Evolutionary conservation across 2,329 filamentous ascomycete species (phyloP), one percentile per base, ranked within the genome.

Genomic region (Fusarium sulawesiense): DNA sequence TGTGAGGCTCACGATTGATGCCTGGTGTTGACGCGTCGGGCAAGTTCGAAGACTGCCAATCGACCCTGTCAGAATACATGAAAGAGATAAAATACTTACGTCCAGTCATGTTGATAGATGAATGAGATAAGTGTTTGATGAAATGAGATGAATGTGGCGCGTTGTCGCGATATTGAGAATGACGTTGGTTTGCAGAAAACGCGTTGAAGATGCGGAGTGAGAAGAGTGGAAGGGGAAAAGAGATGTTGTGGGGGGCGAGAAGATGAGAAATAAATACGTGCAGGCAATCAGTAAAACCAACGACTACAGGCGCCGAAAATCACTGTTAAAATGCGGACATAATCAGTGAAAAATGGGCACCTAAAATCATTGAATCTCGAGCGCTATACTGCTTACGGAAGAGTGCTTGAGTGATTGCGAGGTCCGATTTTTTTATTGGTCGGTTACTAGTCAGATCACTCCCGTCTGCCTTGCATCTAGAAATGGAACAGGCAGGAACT

Each of bases 21-120:
- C 32, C 32, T n/a, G 12, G 18, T 27, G 23, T 53, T 37, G 25
- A 48, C 46, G 50, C 48, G 45, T 48, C 25, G 30, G 10, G 20
- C 21, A 46, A 56, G 23, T 37, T 44, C 51, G 12, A 10, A n/a
- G 12, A 58, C 12, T 16, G 41, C 29, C 48, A 59, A 54, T 47
- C 47, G 14, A 41, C 16, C 34, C 34, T 29, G n/a, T 45, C 54
- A 50, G 29, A 32, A 32, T 37, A 21, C 34, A 60, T 25, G 18
- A 27, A 37, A 41, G 50, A 71, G 63, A 23, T 34, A 64, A 47
- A 49, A 25, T 76, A 89, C 89, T 89, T 87, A 91, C 89, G 89
- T 89, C 89, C 89, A 89, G 89, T 91, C 89, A 91, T 91, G 68
- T 82, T 90, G 87, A 85, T 81, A 77, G 76, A 75, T 75, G 67